phyloP scores from a whole-genome alignment of 768 basidiomycete species.

The Macrolepiota fuliginosa region DNA sequence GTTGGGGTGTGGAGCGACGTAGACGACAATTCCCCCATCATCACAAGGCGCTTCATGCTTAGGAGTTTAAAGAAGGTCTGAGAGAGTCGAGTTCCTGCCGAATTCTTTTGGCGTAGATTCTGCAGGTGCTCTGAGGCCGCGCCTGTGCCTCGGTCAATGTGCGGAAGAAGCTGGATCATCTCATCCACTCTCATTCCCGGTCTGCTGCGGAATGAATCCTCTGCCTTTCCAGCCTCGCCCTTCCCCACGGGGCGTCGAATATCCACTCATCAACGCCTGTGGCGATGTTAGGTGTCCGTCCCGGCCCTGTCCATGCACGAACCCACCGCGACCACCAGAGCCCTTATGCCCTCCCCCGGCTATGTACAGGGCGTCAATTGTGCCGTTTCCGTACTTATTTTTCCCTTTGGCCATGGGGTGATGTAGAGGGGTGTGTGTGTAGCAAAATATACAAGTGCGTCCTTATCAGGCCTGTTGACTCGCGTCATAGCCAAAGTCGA shows the following conservation, averaged over 20 bases:
- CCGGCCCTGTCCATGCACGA: constrained; percentile 1
- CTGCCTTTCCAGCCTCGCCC: background rate
- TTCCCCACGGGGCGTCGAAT: background rate
- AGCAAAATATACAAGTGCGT: background rate
- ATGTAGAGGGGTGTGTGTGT: background rate
- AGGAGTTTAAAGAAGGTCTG: constrained; percentile 37
- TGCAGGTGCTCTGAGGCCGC: constrained; percentile 27
- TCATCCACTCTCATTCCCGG: constrained; percentile 17
- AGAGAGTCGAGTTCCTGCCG: background rate
- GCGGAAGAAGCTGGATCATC: constrained; percentile 14
- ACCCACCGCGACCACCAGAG: background rate
- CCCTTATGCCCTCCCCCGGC: background rate
- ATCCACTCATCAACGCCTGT: background rate
- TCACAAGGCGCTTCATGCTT: constrained; percentile 20
- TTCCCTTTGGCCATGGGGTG: background rate
- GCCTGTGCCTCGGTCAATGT: constrained; percentile 21
- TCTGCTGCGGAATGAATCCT: constrained; percentile 3
- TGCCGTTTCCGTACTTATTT: background rate
- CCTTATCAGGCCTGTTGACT: background rate
- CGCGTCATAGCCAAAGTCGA: background rate
- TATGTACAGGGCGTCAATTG: background rate
- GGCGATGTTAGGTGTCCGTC: background rate
- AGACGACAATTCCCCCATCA: constrained; percentile 76
- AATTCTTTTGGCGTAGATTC: constrained; percentile 19
- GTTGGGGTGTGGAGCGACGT: constrained; percentile 68